phyloP scores from a whole-genome alignment of 495 filamentous ascomycete species.

The Penicillium manginii region DNA sequence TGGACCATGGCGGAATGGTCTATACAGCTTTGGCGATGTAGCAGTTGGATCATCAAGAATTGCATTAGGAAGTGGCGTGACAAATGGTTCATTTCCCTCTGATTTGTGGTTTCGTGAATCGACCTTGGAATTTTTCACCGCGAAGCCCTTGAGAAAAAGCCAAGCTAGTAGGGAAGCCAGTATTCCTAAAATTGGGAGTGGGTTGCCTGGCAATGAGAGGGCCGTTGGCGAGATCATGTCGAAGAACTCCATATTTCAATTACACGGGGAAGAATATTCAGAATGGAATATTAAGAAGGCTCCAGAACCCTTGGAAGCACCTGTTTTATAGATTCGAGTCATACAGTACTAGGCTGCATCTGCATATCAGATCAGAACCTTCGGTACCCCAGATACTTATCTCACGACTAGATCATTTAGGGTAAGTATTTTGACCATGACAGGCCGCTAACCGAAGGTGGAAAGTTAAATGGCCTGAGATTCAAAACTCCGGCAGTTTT shows the following conservation, averaged over 20 bases:
- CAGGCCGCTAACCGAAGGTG: conserved; percentile 10
- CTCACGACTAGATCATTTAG: background rate
- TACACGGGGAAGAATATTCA: too few species aligned
- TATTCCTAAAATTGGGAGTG: background rate
- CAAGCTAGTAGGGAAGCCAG: background rate
- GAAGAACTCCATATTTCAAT: background rate
- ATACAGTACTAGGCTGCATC: background rate
- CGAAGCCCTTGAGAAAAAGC: background rate
- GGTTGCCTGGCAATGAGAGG: background rate
- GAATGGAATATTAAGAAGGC: too few species aligned
- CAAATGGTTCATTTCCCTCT: background rate
- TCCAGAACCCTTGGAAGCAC: background rate
- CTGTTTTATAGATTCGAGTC: background rate
- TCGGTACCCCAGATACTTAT: background rate
- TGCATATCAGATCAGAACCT: background rate
- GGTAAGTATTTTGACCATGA: conserved; percentile 18
- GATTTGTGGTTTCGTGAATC: background rate
- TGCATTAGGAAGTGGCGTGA: background rate
- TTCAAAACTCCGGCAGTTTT: background rate
- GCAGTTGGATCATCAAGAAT: background rate
- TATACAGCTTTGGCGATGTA: background rate
- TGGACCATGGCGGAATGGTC: conserved; percentile 73
- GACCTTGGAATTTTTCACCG: background rate
- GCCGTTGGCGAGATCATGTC: background rate
- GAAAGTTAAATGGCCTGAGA: background rate